Conservation (phyloP, 805 yeast genomes). For the Spathaspora gorwiae region DNA sequence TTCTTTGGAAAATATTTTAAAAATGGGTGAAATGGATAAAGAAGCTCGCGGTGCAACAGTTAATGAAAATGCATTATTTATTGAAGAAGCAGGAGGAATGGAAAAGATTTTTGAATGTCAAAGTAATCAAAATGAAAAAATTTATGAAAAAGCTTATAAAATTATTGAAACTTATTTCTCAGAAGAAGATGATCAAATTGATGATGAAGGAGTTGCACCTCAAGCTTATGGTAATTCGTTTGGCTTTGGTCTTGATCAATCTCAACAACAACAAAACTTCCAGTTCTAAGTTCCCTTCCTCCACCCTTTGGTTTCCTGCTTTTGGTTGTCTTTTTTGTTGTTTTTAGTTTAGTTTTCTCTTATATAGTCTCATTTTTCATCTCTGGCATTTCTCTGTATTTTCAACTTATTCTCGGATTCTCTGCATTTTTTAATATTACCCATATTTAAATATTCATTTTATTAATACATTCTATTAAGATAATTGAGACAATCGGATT, state of each 20-base stretch:
- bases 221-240: constrained; percentile 77
- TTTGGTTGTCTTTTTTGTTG: background rate
- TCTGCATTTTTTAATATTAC: constrained; percentile 1
- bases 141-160: constrained; percentile 84
- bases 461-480: no score
- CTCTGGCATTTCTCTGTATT: background rate
- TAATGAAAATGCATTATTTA: constrained; percentile 84
- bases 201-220: constrained; percentile 67
- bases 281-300: constrained; percentile 27
- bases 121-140: constrained; percentile 83
- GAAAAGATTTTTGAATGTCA: constrained; percentile 94
- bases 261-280: constrained; percentile 49
- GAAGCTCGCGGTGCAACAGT: constrained; percentile 64
- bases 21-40: constrained; percentile 90
- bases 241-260: constrained; percentile 73
- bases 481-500: no score
- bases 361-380: background rate
- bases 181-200: constrained; percentile 74
- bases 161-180: constrained; percentile 90
- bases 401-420: background rate
- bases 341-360: background rate
- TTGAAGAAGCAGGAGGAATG: constrained; percentile 98
- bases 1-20: constrained; percentile 88
- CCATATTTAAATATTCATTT: no score
- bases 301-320: background rate